These are phyloP conservation scores for Boletus patriciae DNA, from an alignment of 768 basidiomycete genomes.

Conservation along the genomic window DNA sequence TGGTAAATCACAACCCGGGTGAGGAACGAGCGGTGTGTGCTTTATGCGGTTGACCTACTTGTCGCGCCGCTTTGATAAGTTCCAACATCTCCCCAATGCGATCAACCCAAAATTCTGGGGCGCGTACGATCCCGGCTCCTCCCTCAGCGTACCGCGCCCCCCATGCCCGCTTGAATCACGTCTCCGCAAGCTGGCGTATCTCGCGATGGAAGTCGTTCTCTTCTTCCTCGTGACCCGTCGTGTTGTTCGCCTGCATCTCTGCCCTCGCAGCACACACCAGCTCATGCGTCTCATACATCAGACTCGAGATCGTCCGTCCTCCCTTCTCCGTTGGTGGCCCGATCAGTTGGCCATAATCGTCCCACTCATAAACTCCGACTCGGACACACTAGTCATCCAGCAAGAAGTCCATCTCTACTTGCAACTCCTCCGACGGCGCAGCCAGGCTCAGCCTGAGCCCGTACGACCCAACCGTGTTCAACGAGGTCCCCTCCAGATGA, in stretches of 20 bases:
- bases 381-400: constrained; percentile 41
- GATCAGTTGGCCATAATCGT: constrained; percentile 46
- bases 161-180: constrained; percentile 41
- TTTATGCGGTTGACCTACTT: background rate
- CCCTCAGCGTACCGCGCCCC: constrained; percentile 41
- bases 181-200: constrained; percentile 28
- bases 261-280: constrained; percentile 38
- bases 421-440: constrained; percentile 25
- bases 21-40: too few species aligned
- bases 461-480: constrained; percentile 23
- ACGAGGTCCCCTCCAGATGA: constrained; percentile 32
- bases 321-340: constrained; percentile 42
- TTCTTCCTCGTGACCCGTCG: constrained; percentile 18
- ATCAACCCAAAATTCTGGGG: constrained; percentile 30
- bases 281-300: constrained; percentile 31
- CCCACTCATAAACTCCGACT: constrained; percentile 45
- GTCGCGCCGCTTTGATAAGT: constrained; percentile 32
- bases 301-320: constrained; percentile 13
- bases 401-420: constrained; percentile 39
- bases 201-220: constrained; percentile 30
- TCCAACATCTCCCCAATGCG: constrained; percentile 47
- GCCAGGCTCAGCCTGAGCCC: constrained; percentile 34
- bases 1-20: too few species aligned
- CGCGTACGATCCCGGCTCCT: constrained; percentile 35
- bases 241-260: constrained; percentile 27